Percentiles rank a stretch among this genome's conserved stretches.
phyloP scores from a whole-genome alignment of 2,329 filamentous ascomycete species.

The Tolypocladium ovalisporum region DNA sequence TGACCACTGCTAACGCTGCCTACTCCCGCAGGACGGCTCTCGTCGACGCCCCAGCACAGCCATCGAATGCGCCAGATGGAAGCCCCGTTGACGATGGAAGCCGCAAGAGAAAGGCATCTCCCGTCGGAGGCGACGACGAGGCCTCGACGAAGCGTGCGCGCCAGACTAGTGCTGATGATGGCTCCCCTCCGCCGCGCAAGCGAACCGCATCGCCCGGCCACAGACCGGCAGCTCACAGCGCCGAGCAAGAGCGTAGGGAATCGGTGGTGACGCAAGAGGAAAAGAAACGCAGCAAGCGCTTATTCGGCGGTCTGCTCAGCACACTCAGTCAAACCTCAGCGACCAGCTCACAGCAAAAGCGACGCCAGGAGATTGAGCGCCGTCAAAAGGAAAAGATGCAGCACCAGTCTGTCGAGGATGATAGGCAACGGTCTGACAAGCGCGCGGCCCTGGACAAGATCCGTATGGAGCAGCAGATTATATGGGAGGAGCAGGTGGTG shows the following conservation, averaged over 20 bases:
- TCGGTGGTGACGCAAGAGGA: constrained; percentile 48
- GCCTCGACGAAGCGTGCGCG: constrained; percentile 12
- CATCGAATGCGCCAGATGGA: not conserved
- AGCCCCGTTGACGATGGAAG: constrained; percentile 3
- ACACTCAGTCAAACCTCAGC: constrained; percentile 62
- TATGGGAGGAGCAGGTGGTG: constrained; percentile 69
- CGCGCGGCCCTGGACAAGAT: constrained; percentile 48
- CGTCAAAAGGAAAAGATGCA: constrained; percentile 68
- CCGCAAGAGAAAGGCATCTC: constrained; percentile 19
- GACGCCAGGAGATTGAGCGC: constrained; percentile 70
- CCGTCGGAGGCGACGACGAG: constrained; percentile 7
- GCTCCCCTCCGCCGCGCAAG: not conserved
- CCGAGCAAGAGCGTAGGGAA: constrained; percentile 1
- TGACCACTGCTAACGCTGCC: not conserved
- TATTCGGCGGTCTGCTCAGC: constrained; percentile 75
- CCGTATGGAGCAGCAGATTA: constrained; percentile 58
- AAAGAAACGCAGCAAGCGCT: constrained; percentile 69
- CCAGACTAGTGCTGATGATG: not conserved
- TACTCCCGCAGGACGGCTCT: not conserved
- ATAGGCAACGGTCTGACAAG: constrained; percentile 54
- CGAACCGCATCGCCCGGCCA: not conserved
- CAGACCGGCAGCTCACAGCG: not conserved
- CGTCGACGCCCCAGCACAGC: not conserved
- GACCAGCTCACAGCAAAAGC: constrained; percentile 51
- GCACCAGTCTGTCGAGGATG: constrained; percentile 61